Percentiles rank a stretch among this genome's conserved stretches.
Evolutionary conservation across 2,329 filamentous ascomycete genomes (phyloP).

Genomic region (Botrytis paeoniae): DNA sequence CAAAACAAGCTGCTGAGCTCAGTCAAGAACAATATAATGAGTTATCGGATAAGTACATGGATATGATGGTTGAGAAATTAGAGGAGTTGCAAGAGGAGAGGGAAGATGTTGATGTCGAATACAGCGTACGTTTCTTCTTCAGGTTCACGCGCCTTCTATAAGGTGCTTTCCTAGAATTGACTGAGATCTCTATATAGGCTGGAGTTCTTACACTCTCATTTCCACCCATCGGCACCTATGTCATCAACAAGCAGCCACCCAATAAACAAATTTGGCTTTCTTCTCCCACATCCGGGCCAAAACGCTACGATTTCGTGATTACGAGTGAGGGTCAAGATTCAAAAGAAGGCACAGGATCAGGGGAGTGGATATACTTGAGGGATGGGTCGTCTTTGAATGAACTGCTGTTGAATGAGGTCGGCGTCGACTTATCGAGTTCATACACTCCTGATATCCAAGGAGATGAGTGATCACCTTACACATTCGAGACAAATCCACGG

Average conservation of each 20-base stretch:
- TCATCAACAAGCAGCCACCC: conserved; percentile 97
- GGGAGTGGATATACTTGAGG: conserved; percentile 83
- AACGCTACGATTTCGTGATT: conserved; percentile 88
- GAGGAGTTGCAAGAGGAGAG: conserved; percentile 72
- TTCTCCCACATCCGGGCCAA: conserved; percentile 85
- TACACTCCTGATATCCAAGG: background rate
- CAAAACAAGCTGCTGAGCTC: conserved; percentile 60
- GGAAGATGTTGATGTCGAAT: conserved; percentile 84
- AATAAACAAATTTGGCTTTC: conserved; percentile 98
- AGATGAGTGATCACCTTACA: background rate
- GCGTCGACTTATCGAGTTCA: conserved; percentile 48
- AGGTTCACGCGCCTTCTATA: background rate
- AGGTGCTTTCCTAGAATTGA: background rate
- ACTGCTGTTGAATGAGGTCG: conserved; percentile 73
- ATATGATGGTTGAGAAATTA: conserved; percentile 53
- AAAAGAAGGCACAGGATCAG: conserved; percentile 71
- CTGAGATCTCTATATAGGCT: conserved; percentile 51
- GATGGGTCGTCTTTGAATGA: conserved; percentile 75
- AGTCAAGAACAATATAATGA: conserved; percentile 72
- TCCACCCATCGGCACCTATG: conserved; percentile 72
- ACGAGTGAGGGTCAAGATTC: conserved; percentile 68
- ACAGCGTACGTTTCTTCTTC: conserved; percentile 61
- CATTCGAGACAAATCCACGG: background rate
- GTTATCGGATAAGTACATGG: conserved; percentile 72
- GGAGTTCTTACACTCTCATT: conserved; percentile 79